Base-by-base conservation (phyloP, 805 yeast species). In the Cyberlindnera bimundalis region DNA sequence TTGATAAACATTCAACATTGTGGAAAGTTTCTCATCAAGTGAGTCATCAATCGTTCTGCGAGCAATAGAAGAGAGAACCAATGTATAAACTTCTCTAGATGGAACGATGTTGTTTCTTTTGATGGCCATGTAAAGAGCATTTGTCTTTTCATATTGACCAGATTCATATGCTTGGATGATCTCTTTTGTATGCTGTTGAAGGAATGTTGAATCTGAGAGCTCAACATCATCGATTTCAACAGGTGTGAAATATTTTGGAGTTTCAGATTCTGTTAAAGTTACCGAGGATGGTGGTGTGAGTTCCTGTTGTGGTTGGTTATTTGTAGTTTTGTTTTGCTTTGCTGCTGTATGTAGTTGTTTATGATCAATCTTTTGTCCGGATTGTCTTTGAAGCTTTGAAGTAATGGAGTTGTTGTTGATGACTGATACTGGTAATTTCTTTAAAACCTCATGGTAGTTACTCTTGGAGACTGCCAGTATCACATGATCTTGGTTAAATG, bases 1-100 rank as follows among this genome's bases (percentile, higher is more conserved):
- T 37, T 84, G 84, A 55, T 84, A 84, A 26, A 81, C 78, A 16
- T 78, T 80, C 47, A 84, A 62, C 43, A 84, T 58, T 39, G 73
- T 76, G 2, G 85, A 81, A 56, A 84, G 66, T 55, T 73, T 75
- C 33, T 71, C 73, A 56, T 84, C 88, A 6, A 76, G 60, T 19
- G 79, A 67, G 46, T 70, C 73, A 41, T 74, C 74, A 40, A 76
- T 60, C 3, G 66, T 52, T 58, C 93, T 70, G 31, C 59, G 45
- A 12, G 72, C 60, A 10, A 84, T 69, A 1, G 89, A 79, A 16
- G 63, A 58, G 32, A 84, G 61, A 5, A 83, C 78, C 14, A 71
- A 62, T 45, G 76, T 74, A 61, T 76, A 84, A 2, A 70, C 58
- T 3, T 68, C 71, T 6, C 76, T 56, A 7, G 78, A 64, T 20